Percentiles rank a stretch among this genome's conserved stretches.
Conservation (phyloP, 371 early-diverging fungal species). For the Lichtheimia ornata region DNA sequence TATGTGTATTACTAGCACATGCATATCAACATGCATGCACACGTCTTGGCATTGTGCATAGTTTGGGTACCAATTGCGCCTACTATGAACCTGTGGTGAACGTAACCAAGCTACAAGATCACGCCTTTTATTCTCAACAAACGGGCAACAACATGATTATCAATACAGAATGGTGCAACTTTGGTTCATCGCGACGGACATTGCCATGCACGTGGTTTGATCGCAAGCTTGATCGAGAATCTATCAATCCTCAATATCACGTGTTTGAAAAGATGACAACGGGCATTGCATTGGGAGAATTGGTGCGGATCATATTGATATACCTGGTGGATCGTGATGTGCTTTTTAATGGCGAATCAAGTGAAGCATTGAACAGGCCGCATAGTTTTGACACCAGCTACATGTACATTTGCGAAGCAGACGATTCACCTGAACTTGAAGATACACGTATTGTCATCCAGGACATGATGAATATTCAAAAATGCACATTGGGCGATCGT, state of each 20-base stretch:
- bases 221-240: slow-evolving; percentile 74
- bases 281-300: slow-evolving; percentile 93
- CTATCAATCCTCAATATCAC: slow-evolving; percentile 77
- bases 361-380: slow-evolving; percentile 59
- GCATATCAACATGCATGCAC: slow-evolving; percentile 86
- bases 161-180: slow-evolving; percentile 88
- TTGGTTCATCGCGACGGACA: slow-evolving; percentile 72
- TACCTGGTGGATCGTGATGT: slow-evolving; percentile 78
- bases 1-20: slow-evolving; percentile 88
- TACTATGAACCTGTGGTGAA: slow-evolving; percentile 79
- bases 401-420: slow-evolving; percentile 64
- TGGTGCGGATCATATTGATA: slow-evolving; percentile 75
- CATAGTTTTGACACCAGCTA: slow-evolving; percentile 81
- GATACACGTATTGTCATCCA: slow-evolving; percentile 67
- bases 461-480: slow-evolving; percentile 50
- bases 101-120: slow-evolving; percentile 67
- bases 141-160: slow-evolving; percentile 67
- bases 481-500: slow-evolving; percentile 64
- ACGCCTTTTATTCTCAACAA: slow-evolving; percentile 28
- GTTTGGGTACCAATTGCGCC: slow-evolving; percentile 95
- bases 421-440: slow-evolving; percentile 48
- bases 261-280: slow-evolving; percentile 95
- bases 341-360: slow-evolving; percentile 73
- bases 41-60: slow-evolving; percentile 87
- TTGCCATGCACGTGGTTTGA: slow-evolving; percentile 89